A percentile compares a stretch with the other conserved stretches of the same genome.
phyloP scores from a whole-genome alignment of 208 protist genomes.

The Leishmania aethiopica region DNA sequence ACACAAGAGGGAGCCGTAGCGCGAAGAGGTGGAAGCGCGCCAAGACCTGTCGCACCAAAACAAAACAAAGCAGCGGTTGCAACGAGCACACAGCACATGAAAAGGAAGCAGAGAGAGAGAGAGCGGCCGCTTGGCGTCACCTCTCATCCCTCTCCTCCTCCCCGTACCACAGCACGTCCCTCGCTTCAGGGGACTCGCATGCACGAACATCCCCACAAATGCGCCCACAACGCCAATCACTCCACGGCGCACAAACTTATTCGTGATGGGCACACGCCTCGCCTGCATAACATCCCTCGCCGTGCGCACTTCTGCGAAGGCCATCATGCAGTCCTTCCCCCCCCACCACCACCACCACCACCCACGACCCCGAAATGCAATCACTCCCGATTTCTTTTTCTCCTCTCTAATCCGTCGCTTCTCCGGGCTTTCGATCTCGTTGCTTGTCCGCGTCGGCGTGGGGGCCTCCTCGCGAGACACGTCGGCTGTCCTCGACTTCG shows the following conservation, averaged over 20 bases:
- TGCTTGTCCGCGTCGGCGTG: not conserved
- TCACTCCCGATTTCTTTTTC: not conserved
- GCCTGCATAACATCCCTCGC: not conserved
- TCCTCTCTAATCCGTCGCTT: not conserved
- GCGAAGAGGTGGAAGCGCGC: not conserved
- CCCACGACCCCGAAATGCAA: not conserved
- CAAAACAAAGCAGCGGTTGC: not conserved
- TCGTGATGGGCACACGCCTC: not conserved
- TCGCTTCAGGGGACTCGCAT: not conserved
- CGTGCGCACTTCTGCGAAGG: not conserved
- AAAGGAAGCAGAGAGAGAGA: not conserved
- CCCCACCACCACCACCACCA: no score
- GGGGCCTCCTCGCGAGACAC: not conserved
- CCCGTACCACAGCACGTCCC: not conserved
- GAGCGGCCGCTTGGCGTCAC: not conserved
- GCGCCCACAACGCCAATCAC: not conserved
- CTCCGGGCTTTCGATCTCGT: not conserved
- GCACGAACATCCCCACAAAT: not conserved
- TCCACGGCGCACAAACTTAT: not conserved
- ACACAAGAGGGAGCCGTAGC: not conserved
- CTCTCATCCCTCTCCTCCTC: not conserved
- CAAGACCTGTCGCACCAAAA: not conserved
- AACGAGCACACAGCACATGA: not conserved
- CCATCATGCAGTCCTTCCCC: not conserved
- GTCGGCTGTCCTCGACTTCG: not conserved